These are phyloP conservation scores for Sclerotinia trifoliorum DNA, from an alignment of 2,329 filamentous ascomycete genomes.

Conservation along the genomic window DNA sequence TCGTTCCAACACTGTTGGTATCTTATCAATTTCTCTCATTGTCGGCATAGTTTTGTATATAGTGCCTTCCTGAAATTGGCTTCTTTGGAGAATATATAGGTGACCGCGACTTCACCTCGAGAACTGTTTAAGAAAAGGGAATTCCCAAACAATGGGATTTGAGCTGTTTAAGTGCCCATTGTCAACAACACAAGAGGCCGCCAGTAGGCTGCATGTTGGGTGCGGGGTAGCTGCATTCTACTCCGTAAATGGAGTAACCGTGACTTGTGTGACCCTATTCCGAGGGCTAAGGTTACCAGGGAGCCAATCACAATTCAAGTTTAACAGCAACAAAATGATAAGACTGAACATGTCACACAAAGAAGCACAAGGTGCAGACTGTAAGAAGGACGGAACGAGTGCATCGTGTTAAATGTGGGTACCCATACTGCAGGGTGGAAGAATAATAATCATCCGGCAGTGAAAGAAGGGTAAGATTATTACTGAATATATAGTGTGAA, in stretches of 20 bases:
- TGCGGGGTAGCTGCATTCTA: neutral
- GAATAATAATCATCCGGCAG: neutral
- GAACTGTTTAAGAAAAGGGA: too few species aligned
- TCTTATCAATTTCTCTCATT: conserved; percentile 1
- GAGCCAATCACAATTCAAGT: neutral
- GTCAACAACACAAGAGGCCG: too few species aligned
- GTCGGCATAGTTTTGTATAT: neutral
- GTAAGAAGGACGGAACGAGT: too few species aligned
- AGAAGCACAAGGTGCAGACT: too few species aligned
- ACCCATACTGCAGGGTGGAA: neutral
- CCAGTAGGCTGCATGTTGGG: neutral
- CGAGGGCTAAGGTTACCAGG: neutral
- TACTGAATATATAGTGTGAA: neutral
- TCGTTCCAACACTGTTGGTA: neutral
- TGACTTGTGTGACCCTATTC: too few species aligned
- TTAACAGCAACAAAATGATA: neutral
- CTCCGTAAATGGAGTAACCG: neutral
- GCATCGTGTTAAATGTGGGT: too few species aligned
- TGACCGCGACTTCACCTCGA: neutral
- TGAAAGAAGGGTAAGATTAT: neutral
- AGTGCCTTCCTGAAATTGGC: neutral
- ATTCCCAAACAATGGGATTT: too few species aligned
- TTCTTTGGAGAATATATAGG: neutral
- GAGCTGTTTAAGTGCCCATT: too few species aligned
- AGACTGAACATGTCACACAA: neutral